phyloP scores from a whole-genome alignment of 2,329 filamentous ascomycete species.

The Coniosporium tulheliwenetii region DNA sequence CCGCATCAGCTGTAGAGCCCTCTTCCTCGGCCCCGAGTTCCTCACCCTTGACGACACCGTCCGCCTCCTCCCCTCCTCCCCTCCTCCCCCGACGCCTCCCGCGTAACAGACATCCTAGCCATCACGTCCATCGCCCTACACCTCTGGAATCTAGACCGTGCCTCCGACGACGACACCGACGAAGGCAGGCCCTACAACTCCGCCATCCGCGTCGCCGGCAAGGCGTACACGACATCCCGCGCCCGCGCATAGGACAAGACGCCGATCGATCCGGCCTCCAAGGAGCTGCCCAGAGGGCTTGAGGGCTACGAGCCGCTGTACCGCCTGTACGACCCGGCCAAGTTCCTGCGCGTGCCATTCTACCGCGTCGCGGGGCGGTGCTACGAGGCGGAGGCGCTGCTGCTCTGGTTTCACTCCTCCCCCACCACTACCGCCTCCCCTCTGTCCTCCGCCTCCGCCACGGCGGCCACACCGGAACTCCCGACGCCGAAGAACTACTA shows the following conservation, averaged over 20 bases:
- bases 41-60: constrained; percentile 38
- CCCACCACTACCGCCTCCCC: neutral
- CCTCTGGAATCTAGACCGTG: constrained; percentile 30
- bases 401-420: constrained; percentile 31
- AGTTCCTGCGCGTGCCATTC: constrained; percentile 30
- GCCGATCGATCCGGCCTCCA: constrained; percentile 10
- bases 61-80: constrained; percentile 24
- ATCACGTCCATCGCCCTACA: constrained; percentile 37
- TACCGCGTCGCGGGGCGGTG: constrained; percentile 37
- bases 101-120: constrained; percentile 35
- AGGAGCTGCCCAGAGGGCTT: constrained; percentile 22
- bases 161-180: constrained; percentile 28
- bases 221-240: constrained; percentile 26
- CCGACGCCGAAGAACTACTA: neutral
- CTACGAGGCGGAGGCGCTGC: constrained; percentile 34
- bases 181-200: constrained; percentile 29
- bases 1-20: constrained; percentile 33
- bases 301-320: constrained; percentile 37
- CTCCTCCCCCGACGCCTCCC: constrained; percentile 6
- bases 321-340: constrained; percentile 24
- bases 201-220: constrained; percentile 32
- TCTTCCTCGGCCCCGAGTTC: constrained; percentile 42
- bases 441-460: neutral
- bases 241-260: constrained; percentile 14
- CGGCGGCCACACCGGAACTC: no score